A percentile compares a stretch with the other conserved stretches of the same genome.
phyloP scores from a whole-genome alignment of 1,139 yeast species.

The Hemisphaericaspora xylanilytica region DNA sequence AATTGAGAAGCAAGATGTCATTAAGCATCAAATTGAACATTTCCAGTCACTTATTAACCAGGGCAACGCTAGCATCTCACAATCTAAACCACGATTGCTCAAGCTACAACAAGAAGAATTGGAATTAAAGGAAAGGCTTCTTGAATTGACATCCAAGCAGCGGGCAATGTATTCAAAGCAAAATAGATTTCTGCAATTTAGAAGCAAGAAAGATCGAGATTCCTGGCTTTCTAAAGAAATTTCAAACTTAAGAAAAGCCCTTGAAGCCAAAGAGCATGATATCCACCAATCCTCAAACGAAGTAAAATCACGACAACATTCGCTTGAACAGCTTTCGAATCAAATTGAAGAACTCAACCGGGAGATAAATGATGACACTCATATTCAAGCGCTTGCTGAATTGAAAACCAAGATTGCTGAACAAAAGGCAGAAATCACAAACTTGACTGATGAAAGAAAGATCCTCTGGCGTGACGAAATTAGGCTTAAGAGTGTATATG shows the following conservation, averaged over 20 bases:
- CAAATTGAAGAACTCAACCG: slow-evolving; percentile 43
- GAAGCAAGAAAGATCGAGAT: slow-evolving; percentile 59
- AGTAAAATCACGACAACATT: slow-evolving; percentile 18
- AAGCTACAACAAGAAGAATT: slow-evolving; percentile 42
- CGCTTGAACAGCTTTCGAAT: slow-evolving; percentile 21
- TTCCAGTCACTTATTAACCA: slow-evolving; percentile 19
- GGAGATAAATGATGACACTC: slow-evolving; percentile 25
- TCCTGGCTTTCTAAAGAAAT: slow-evolving; percentile 55
- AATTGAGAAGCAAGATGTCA: slow-evolving; percentile 17
- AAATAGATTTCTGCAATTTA: slow-evolving; percentile 65
- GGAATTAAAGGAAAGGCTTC: slow-evolving; percentile 37
- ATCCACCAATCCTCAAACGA: slow-evolving; percentile 20
- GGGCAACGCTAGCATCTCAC: slow-evolving; percentile 23
- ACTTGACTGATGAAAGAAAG: slow-evolving; percentile 65
- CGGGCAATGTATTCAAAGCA: slow-evolving; percentile 70
- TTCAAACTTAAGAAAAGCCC: slow-evolving; percentile 18
- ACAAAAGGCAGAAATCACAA: slow-evolving; percentile 40
- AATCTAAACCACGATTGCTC: slow-evolving; percentile 42
- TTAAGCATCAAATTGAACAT: slow-evolving; percentile 19
- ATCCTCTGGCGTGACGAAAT: slow-evolving; percentile 79
- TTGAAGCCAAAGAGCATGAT: slow-evolving; percentile 25
- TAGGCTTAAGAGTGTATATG: slow-evolving; percentile 52
- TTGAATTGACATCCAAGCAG: slow-evolving; percentile 51
- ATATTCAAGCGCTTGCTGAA: slow-evolving; percentile 20
- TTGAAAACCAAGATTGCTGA: slow-evolving; percentile 35